phyloP scores from a whole-genome alignment of 2,329 filamentous ascomycete species.

The Alternaria consortialis region DNA sequence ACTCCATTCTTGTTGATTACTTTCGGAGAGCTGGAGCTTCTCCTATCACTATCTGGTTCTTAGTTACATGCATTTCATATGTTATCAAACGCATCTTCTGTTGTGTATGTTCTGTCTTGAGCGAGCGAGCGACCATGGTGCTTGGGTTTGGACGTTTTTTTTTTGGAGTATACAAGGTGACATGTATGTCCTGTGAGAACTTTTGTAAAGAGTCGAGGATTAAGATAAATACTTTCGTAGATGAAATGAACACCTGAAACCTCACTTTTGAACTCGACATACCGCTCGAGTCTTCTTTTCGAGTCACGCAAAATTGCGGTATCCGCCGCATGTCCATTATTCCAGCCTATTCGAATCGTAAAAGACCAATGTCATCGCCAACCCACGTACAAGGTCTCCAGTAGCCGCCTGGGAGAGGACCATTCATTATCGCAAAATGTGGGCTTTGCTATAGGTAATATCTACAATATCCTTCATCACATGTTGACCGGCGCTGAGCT shows the following conservation, averaged over 20 bases:
- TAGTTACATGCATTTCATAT: not conserved
- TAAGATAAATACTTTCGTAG: not conserved
- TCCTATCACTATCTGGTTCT: not conserved
- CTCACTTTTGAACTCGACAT: not conserved
- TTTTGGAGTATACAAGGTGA: not conserved
- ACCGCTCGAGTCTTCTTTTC: not conserved
- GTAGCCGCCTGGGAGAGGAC: too few relatives aligned
- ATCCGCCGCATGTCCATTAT: not conserved
- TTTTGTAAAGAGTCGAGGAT: not conserved
- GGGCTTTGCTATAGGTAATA: too few relatives aligned
- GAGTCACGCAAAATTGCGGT: not conserved
- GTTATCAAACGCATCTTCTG: not conserved
- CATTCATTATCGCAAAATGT: too few relatives aligned
- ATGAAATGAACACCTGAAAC: not conserved
- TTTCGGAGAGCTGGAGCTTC: not conserved
- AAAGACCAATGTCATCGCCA: not conserved
- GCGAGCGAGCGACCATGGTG: slow-evolving; percentile 1
- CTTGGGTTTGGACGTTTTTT: not conserved
- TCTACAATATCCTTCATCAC: too few relatives aligned
- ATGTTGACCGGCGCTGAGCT: too few relatives aligned
- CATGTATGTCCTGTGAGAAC: not conserved
- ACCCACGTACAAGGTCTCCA: not conserved
- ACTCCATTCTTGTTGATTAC: not conserved
- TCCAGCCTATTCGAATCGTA: not conserved
- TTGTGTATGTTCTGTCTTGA: not conserved